Base-by-base conservation (phyloP, 2,329 filamentous ascomycete genomes). In the Ophiocordyceps robertsii region DNA sequence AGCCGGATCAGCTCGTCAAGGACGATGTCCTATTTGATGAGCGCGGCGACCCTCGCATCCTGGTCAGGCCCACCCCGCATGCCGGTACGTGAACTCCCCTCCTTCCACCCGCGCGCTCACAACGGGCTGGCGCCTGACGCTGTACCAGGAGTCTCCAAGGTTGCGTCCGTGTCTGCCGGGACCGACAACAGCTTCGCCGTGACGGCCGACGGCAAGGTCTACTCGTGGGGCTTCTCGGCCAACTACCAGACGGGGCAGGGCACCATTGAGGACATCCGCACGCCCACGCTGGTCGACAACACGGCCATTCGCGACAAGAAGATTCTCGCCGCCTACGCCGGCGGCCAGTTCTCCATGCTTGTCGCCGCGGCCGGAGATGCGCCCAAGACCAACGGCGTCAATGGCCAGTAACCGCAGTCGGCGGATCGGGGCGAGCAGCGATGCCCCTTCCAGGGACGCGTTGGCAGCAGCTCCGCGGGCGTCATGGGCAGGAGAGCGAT, bases 261-360 rank as follows among this genome's bases (percentile, higher is more conserved):
- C 33, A 80, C 73, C 2, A 77, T 77, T n/a, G 84, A 92, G 40
- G 87, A 95, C 52, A 73, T 95, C 29, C 73, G 82, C 51, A 70
- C 75, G 21, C 86, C 89, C 0, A 92, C 83, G 0, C 55, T 81
- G 39, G 84, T 95, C 43, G 84, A 93, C 55, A 95, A 95, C 66
- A 84, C 80, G 12, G 88, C 87, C 36, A 75, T 92, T 27, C 73
- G 79, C 29, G 84, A 77, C 36, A 80, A 82, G 63, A 78, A 80
- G 60, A 70, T 95, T 37, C 71, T 79, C 30, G 86, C 73, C 63
- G 84, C 84, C n/a, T 85, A 84, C 37, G 82, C 82, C n/a, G 89
- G 90, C 49, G 88, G 88, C 6, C 89, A 95, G 57, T 95, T 78
- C 60, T 82, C 80, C 1, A 63, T 85, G 21, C 53, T 85, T n/a